These are phyloP conservation scores for Irpex rosettiformis DNA, from an alignment of 1,284 basidiomycete genomes.

Conservation along the genomic window DNA sequence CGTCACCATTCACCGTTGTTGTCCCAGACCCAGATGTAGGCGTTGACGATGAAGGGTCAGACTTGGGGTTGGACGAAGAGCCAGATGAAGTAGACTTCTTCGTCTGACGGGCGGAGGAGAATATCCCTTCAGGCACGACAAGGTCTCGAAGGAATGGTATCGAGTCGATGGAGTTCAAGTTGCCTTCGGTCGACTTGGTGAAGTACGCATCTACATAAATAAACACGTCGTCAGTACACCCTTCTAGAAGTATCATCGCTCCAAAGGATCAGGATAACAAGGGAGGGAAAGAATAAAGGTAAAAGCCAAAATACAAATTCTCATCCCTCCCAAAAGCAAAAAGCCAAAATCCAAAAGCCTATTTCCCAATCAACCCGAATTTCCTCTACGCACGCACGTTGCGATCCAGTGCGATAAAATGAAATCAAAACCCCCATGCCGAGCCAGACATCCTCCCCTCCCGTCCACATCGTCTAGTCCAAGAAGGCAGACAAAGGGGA, in stretches of 20 bases:
- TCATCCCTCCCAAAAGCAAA: too few species aligned
- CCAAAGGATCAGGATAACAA: not conserved
- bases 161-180: constrained; percentile 33
- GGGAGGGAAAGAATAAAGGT: not conserved
- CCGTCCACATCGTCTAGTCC: too few species aligned
- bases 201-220: constrained; percentile 65
- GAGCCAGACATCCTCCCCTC: too few species aligned
- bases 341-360: not conserved
- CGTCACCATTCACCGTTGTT: not conserved
- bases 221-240: too few species aligned
- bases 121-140: constrained; percentile 38
- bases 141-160: constrained; percentile 30
- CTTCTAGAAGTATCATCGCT: not conserved
- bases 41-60: not conserved
- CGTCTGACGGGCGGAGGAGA: constrained; percentile 28
- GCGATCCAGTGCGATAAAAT: not conserved
- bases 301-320: not conserved
- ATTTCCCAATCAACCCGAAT: not conserved
- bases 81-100: constrained; percentile 11
- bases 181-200: constrained; percentile 49
- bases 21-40: not conserved
- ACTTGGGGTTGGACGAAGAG: not conserved
- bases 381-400: not conserved
- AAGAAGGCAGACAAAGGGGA: not conserved
- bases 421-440: too few species aligned